phyloP scores from a whole-genome alignment of 306 rosid genomes.

The Parietaria judaica region DNA sequence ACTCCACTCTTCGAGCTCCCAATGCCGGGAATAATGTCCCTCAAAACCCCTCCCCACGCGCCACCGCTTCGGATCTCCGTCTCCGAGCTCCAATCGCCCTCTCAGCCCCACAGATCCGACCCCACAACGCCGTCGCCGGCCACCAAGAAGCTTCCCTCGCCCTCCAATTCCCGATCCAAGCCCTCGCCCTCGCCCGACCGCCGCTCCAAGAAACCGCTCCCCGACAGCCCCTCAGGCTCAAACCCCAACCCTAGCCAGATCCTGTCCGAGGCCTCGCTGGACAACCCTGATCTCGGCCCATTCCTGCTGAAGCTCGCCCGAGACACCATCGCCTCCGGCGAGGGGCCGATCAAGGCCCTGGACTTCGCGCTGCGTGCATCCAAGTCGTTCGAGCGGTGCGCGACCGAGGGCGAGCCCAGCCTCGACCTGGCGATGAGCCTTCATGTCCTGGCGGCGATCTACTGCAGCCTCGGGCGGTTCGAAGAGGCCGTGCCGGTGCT shows the following conservation, averaged over 20 bases:
- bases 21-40: constrained; percentile 85
- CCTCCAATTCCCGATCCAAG: constrained; percentile 46
- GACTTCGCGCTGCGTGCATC: constrained; percentile 84
- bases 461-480: constrained; percentile 80
- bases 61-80: constrained; percentile 54
- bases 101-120: constrained; percentile 47
- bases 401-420: constrained; percentile 69
- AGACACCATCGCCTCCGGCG: constrained; percentile 90
- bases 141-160: constrained; percentile 60
- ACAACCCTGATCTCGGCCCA: constrained; percentile 98
- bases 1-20: constrained; percentile 13
- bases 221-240: constrained; percentile 31
- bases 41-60: constrained; percentile 67
- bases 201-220: constrained; percentile 41
- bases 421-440: constrained; percentile 94
- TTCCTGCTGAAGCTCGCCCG: constrained; percentile 86
- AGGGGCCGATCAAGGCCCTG: constrained; percentile 77
- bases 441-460: constrained; percentile 90
- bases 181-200: constrained; percentile 59
- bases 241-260: constrained; percentile 23
- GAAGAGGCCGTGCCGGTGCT: constrained; percentile 95
- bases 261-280: constrained; percentile 62
- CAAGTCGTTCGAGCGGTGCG: constrained; percentile 87
- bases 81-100: constrained; percentile 29
- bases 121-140: constrained; percentile 63